Evolutionary conservation across 768 basidiomycete genomes (phyloP), one percentile per base, ranked within the genome.

Genomic region (Chalciporus chontae): DNA sequence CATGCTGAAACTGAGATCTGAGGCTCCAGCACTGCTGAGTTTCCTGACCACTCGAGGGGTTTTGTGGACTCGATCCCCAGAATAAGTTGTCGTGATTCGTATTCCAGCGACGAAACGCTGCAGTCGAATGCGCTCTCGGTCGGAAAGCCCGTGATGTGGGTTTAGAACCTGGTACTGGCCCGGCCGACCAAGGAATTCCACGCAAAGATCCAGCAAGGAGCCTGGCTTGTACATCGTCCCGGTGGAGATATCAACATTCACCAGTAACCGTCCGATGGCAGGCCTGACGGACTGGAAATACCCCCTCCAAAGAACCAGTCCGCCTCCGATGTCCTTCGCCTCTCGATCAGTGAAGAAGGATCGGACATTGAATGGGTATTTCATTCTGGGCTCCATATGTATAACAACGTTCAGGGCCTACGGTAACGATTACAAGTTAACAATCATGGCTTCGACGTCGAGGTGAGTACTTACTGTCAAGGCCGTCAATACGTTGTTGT

Each of bases 281-380:
- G 88, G 87, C 18, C 89, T 75, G 11, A 89, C 76, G 0, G 84
- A 86, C 61, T 90, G 89, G 67, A 91, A 90, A 48, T 86, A 89
- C 0, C 89, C 89, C 3, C 88, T 75, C 87, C 87, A 87, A 0
- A 89, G 73, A 13, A 80, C 76, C 3, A 91, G 73, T 0, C 90
- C 88, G 0, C 64, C 61, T 1, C 87, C 84, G 21, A 89, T 79
- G 24, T 67, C 58, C 40, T 71, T 75, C 8, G 68, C 75, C 45
- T 81, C 85, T 1, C 68, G 62, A 19, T 77, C 66, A 0, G 84
- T 85, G 63, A 84, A 91, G 67, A 91, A 90, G 0, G 85, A 87
- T 0, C 88, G 77, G 7, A 82, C 77, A 45, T 88, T 85, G 73
- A 83, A 87, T 0, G 88, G 86, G 48, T 83, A 81, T 17, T 75